Percentiles rank a stretch among this genome's conserved stretches.
Conservation (phyloP, 805 yeast genomes). For the Starmerella kuoi region DNA sequence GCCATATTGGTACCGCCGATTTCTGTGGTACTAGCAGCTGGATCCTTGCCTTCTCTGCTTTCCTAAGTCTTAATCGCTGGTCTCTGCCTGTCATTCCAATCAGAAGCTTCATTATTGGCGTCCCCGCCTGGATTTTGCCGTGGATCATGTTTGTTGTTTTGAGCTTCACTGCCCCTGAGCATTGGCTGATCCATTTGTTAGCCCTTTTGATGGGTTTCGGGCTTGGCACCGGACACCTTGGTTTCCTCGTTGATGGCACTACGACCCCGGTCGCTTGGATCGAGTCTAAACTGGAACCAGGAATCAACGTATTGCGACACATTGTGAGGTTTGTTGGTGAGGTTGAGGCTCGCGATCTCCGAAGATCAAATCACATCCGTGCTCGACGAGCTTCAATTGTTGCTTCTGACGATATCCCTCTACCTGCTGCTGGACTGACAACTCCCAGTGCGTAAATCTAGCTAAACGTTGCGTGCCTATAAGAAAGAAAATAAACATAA, state of each 20-base stretch:
- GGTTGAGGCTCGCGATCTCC: constrained; percentile 40
- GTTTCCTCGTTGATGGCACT: constrained; percentile 47
- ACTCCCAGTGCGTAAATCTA: background rate
- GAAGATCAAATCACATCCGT: constrained; percentile 21
- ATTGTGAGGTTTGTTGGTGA: constrained; percentile 49
- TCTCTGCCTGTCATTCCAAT: constrained; percentile 39
- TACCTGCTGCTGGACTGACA: constrained; percentile 10
- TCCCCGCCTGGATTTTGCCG: constrained; percentile 15
- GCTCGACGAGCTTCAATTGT: background rate
- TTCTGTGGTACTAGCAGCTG: constrained; percentile 15
- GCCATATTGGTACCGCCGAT: constrained; percentile 4
- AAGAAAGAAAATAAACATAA: too few species aligned
- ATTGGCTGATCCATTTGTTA: constrained; percentile 54
- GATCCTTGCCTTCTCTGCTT: constrained; percentile 26
- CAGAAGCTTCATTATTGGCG: constrained; percentile 3
- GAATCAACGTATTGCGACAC: constrained; percentile 44
- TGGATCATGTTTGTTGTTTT: background rate
- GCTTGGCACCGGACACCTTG: constrained; percentile 43
- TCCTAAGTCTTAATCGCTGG: constrained; percentile 15
- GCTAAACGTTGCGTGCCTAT: background rate
- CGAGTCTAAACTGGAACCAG: constrained; percentile 41
- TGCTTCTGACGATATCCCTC: constrained; percentile 10
- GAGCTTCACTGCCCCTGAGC: background rate
- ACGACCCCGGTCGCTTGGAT: constrained; percentile 46
- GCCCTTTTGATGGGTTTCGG: constrained; percentile 56